Conservation (phyloP, 1,284 basidiomycete species). For the Cryptococcus sp. region DNA sequence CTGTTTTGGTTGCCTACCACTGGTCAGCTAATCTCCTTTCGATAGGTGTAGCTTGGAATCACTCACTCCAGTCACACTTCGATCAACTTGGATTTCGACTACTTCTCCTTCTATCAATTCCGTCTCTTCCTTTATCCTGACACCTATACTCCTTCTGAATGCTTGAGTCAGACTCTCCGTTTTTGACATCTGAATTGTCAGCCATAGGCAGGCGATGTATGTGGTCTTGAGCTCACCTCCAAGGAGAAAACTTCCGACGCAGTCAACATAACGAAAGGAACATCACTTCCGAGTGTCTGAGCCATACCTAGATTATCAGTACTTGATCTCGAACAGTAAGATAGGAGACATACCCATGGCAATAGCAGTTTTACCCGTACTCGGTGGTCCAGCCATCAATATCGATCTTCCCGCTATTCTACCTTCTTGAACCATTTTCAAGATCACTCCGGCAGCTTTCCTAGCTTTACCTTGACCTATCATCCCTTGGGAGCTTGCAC, state of each 20-base stretch:
- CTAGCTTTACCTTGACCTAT: constrained; percentile 92
- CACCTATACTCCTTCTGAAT: constrained; percentile 90
- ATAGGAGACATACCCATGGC: constrained; percentile 66
- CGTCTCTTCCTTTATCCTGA: constrained; percentile 94
- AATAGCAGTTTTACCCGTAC: constrained; percentile 95
- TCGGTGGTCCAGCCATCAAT: constrained; percentile 92
- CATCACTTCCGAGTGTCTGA: constrained; percentile 85
- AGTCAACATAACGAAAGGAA: constrained; percentile 96
- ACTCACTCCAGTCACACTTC: constrained; percentile 89
- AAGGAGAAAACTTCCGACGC: constrained; percentile 96
- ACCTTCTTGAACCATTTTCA: constrained; percentile 96
- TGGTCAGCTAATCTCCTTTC: constrained; percentile 1
- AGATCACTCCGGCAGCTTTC: constrained; percentile 93
- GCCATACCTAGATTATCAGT: constrained; percentile 75
- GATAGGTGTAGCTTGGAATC: constrained; percentile 6
- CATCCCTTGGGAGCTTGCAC: constrained; percentile 81
- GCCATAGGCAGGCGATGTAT: too few relatives aligned
- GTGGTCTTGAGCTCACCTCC: constrained; percentile 48
- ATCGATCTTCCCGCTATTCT: constrained; percentile 92
- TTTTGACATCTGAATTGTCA: constrained; percentile 71
- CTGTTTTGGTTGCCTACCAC: constrained; percentile 87
- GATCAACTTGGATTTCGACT: constrained; percentile 96
- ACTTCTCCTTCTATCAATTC: constrained; percentile 98
- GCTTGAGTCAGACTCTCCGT: constrained; percentile 97
- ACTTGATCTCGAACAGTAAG: constrained; percentile 1